Conservation (phyloP, 805 yeast species). For the Yamadazyma philogaea region DNA sequence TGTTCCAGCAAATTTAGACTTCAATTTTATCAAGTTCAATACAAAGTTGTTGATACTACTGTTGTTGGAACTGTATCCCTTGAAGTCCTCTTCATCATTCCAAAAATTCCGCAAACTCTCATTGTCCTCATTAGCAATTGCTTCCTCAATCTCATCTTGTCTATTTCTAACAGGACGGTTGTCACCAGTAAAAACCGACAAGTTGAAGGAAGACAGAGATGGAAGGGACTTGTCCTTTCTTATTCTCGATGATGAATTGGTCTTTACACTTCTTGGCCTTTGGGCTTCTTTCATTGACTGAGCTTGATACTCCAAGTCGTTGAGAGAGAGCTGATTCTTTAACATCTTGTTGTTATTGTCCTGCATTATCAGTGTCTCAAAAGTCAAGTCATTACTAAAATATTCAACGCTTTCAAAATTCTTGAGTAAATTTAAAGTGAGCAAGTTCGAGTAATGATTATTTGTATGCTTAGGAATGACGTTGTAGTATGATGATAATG, state of each 20-base stretch:
- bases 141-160: slow-evolving; percentile 11
- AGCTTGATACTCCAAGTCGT: slow-evolving; percentile 13
- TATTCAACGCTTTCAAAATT: slow-evolving; percentile 34
- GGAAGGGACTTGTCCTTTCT: slow-evolving; percentile 9
- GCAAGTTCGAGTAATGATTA: slow-evolving; percentile 36
- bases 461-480: slow-evolving; percentile 28
- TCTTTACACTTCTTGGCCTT: neutral
- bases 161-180: neutral
- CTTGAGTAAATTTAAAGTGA: slow-evolving; percentile 36
- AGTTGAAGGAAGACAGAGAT: slow-evolving; percentile 12
- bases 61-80: neutral
- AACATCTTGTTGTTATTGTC: slow-evolving; percentile 23
- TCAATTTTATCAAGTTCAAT: slow-evolving; percentile 9
- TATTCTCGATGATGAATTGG: slow-evolving; percentile 4
- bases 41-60: slow-evolving; percentile 5
- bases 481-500: slow-evolving; percentile 40
- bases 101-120: slow-evolving; percentile 16
- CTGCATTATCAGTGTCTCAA: slow-evolving; percentile 23
- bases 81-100: slow-evolving; percentile 10
- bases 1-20: slow-evolving; percentile 2
- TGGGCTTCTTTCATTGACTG: neutral
- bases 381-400: slow-evolving; percentile 25
- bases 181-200: slow-evolving; percentile 14
- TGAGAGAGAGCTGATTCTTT: slow-evolving; percentile 25
- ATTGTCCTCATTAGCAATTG: slow-evolving; percentile 15